Evolutionary conservation across 2,329 filamentous ascomycete genomes (phyloP).

Genomic region (Sclerotinia spermophila): DNA sequence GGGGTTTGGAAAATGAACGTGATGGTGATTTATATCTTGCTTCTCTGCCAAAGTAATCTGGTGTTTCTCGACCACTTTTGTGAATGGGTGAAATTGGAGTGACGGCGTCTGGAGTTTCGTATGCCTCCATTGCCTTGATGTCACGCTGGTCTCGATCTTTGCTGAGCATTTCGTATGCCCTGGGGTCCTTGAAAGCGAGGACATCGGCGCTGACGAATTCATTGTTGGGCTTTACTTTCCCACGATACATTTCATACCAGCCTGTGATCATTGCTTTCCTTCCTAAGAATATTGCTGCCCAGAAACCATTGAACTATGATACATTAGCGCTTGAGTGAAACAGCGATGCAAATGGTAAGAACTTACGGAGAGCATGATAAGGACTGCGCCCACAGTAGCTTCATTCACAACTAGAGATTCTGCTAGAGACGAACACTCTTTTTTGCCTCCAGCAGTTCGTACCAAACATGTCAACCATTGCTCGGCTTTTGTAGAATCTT

Average conservation of each 20-base stretch:
- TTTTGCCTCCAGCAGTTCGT: slow-evolving; percentile 54
- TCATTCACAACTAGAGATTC: slow-evolving; percentile 65
- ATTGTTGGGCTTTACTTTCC: slow-evolving; percentile 51
- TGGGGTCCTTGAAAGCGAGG: slow-evolving; percentile 57
- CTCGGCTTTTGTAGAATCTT: slow-evolving; percentile 45
- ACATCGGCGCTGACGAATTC: slow-evolving; percentile 89
- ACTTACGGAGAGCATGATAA: slow-evolving; percentile 76
- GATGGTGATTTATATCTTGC: slow-evolving; percentile 46
- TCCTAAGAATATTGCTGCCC: slow-evolving; percentile 76
- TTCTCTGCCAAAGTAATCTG: slow-evolving; percentile 43
- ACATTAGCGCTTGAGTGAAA: not conserved
- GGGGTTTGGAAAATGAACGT: slow-evolving; percentile 47
- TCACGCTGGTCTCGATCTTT: slow-evolving; percentile 36
- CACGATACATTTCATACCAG: slow-evolving; percentile 66
- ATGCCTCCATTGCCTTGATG: slow-evolving; percentile 34
- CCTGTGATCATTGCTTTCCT: slow-evolving; percentile 81
- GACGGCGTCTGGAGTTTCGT: slow-evolving; percentile 17
- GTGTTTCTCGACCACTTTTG: slow-evolving; percentile 34
- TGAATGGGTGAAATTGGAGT: slow-evolving; percentile 30
- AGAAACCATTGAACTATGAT: slow-evolving; percentile 72
- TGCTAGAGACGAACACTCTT: slow-evolving; percentile 61
- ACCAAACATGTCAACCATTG: slow-evolving; percentile 74
- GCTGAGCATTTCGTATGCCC: slow-evolving; percentile 77
- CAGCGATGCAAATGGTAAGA: not conserved
- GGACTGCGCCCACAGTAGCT: slow-evolving; percentile 72